These are phyloP conservation scores for Exophiala viscosa DNA, from an alignment of 2,329 filamentous ascomycete species.

Conservation along the genomic window DNA sequence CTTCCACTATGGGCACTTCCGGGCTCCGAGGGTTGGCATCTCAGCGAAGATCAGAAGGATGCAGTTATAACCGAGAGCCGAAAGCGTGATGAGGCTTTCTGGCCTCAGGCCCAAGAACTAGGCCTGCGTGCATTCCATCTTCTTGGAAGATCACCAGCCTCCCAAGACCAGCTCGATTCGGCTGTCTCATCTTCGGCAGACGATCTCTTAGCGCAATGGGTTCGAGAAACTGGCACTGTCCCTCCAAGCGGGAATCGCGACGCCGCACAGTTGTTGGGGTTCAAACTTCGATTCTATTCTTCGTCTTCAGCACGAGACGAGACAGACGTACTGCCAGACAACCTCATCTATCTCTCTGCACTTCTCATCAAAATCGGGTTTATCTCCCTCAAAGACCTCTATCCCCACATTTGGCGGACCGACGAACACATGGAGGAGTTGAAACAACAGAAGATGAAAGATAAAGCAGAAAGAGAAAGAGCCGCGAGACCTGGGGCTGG, in stretches of 20 bases:
- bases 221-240: constrained; percentile 72
- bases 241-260: constrained; percentile 84
- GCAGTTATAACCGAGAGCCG: constrained; percentile 55
- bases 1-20: constrained; percentile 86
- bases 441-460: constrained; percentile 65
- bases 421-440: constrained; percentile 79
- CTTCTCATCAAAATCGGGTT: constrained; percentile 96
- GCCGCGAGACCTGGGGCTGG: constrained; percentile 65
- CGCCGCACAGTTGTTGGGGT: constrained; percentile 90
- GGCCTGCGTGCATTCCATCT: constrained; percentile 87
- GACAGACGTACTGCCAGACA: constrained; percentile 77
- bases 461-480: constrained; percentile 73
- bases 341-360: constrained; percentile 86
- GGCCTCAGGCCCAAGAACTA: constrained; percentile 70
- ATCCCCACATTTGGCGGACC: constrained; percentile 81
- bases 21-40: constrained; percentile 59
- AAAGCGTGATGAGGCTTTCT: constrained; percentile 71
- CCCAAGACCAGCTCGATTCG: constrained; percentile 53
- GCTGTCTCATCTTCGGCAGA: constrained; percentile 39
- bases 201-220: constrained; percentile 66
- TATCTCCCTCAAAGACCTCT: constrained; percentile 84
- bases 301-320: constrained; percentile 67
- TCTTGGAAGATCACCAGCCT: constrained; percentile 68
- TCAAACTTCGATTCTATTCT: constrained; percentile 94
- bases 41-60: constrained; percentile 66